Evolutionary conservation across 495 filamentous ascomycete genomes (phyloP).

Genomic region (Pseudoneurospora amorphoporcata): DNA sequence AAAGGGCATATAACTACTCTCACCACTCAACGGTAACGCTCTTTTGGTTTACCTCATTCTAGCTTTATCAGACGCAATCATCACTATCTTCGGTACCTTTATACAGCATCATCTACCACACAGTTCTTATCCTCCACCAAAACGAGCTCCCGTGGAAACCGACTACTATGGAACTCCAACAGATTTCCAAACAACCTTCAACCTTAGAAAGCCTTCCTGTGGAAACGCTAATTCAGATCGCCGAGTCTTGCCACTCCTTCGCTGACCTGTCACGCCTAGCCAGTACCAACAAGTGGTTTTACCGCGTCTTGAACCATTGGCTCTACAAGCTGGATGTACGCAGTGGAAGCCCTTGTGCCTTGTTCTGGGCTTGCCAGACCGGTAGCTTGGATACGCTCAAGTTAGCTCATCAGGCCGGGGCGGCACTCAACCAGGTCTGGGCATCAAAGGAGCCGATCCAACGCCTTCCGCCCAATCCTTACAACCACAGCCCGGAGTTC

Average conservation of each 20-base stretch:
- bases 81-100: neutral
- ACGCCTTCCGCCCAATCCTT: neutral
- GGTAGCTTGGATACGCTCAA: neutral
- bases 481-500: neutral
- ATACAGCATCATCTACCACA: neutral
- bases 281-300: neutral
- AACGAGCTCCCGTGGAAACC: neutral
- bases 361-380: slow-evolving; percentile 3
- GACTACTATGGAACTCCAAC: neutral
- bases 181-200: neutral
- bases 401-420: neutral
- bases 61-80: neutral
- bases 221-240: slow-evolving; percentile 4
- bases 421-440: neutral
- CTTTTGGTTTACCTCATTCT: neutral
- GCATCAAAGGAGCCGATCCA: neutral
- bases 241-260: slow-evolving; percentile 1
- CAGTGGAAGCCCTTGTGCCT: neutral
- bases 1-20: neutral
- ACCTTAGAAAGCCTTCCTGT: neutral
- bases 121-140: neutral
- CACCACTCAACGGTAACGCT: neutral
- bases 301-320: slow-evolving; percentile 1
- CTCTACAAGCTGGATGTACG: slow-evolving; percentile 5
- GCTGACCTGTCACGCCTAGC: slow-evolving; percentile 1